Base-by-base conservation (phyloP, 2,329 filamentous ascomycete species). In the Fusarium humuli region DNA sequence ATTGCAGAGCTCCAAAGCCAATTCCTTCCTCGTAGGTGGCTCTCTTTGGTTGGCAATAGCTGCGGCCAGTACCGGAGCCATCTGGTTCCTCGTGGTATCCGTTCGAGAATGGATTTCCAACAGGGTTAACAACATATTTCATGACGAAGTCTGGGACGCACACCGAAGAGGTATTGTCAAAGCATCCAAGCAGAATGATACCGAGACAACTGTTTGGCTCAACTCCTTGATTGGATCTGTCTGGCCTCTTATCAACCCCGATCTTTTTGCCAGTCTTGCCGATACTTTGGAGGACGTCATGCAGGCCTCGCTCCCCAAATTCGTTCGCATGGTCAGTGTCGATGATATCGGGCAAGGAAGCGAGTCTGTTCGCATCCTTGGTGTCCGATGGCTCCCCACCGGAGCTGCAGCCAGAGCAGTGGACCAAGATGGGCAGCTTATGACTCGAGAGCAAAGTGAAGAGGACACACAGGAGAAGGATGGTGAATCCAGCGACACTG, bases 251-350 rank as follows among this genome's bases (percentile, higher is more conserved):
- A 85, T 94, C 74, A 94, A 94, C 74, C 92, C 91, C 0, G 92
- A 94, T 72, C 83, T 94, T 3, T 93, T 94, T 72, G 84, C 87
- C 2, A 88, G 87, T 34, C 77, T 93, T 3, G 86, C 88, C 1
- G 91, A 94, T 73, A 91, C 88, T 29, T 84, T 94, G 6, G 92
- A 94, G 78, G 92, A 94, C 76, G 90, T 94, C 49, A 94, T 94
- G 92, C 92, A 94, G 79, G 91, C 91, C 4, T 92, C 89, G 11
- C 80, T 93, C 20, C 91, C 92, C 1, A 88, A 86, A 60, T 78
- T 91, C 37, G 85, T 93, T 32, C 87, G 91, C 49, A 93, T 93
- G 91, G 89, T 93, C 45, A 90, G 89, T 56, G 88, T 93, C 10
- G 91, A 93, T 50, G 91, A 94, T 67, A 87, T 94, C 61, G 91